Conservation (phyloP, 768 basidiomycete genomes). For the Agaricus blazei region DNA sequence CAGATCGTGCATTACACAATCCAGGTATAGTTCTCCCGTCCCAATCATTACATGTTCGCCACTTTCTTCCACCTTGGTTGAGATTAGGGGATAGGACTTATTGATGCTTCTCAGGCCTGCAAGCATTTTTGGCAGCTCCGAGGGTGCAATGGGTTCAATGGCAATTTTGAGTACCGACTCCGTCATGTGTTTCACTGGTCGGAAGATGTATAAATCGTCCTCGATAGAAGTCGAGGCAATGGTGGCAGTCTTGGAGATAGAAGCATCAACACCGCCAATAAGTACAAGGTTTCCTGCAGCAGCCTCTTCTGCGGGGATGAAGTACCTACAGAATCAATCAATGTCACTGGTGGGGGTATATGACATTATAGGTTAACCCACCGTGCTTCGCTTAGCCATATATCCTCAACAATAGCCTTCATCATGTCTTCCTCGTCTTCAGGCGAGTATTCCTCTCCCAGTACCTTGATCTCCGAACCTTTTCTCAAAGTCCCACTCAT, state of each 20-base stretch:
- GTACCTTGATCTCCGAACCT: slow-evolving; percentile 86
- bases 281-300: slow-evolving; percentile 92
- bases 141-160: slow-evolving; percentile 96
- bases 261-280: slow-evolving; percentile 88
- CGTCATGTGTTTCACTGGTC: slow-evolving; percentile 94
- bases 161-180: slow-evolving; percentile 97
- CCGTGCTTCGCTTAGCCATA: slow-evolving; percentile 92
- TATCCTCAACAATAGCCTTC: slow-evolving; percentile 72
- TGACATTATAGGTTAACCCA: slow-evolving; percentile 26
- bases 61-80: slow-evolving; percentile 96
- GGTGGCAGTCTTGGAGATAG: slow-evolving; percentile 94
- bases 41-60: slow-evolving; percentile 97
- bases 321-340: slow-evolving; percentile 57
- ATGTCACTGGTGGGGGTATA: too few species aligned
- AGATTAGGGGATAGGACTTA: slow-evolving; percentile 92
- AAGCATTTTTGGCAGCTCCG: slow-evolving; percentile 98
- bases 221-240: slow-evolving; percentile 66
- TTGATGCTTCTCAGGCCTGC: slow-evolving; percentile 95
- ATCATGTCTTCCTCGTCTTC: slow-evolving; percentile 99
- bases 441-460: slow-evolving; percentile 97
- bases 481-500: slow-evolving; percentile 86
- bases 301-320: slow-evolving; percentile 83
- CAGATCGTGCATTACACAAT: slow-evolving; percentile 95
- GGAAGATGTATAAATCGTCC: slow-evolving; percentile 93
- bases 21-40: slow-evolving; percentile 94